These are phyloP conservation scores for Aspergillus jensenii DNA, from an alignment of 2,329 filamentous ascomycete genomes.

Conservation along the genomic window DNA sequence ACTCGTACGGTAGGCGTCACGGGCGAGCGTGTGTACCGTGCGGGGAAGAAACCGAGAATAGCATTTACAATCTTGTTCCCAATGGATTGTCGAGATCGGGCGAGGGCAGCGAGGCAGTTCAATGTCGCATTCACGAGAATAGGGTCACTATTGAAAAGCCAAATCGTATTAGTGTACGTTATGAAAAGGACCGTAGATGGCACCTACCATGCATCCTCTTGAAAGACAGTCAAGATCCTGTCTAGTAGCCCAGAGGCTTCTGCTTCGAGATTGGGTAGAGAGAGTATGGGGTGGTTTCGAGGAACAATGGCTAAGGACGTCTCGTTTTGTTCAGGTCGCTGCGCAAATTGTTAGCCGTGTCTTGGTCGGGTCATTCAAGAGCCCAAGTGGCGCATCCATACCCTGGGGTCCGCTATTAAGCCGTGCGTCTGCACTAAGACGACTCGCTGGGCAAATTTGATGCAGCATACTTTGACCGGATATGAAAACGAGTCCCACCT, in stretches of 20 bases:
- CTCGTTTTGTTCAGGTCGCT: slow-evolving; percentile 74
- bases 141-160: slow-evolving; percentile 64
- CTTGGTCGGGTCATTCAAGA: not conserved
- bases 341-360: slow-evolving; percentile 12
- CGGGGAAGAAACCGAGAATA: slow-evolving; percentile 86
- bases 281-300: slow-evolving; percentile 75
- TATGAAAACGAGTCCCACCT: slow-evolving; percentile 80
- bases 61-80: slow-evolving; percentile 82
- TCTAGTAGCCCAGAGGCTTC: slow-evolving; percentile 90
- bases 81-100: slow-evolving; percentile 77
- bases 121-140: slow-evolving; percentile 86
- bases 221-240: slow-evolving; percentile 78
- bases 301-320: slow-evolving; percentile 85
- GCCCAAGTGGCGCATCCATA: slow-evolving; percentile 47
- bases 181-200: not conserved
- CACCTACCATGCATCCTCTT: slow-evolving; percentile 76
- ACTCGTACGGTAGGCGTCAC: slow-evolving; percentile 79
- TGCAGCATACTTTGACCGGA: slow-evolving; percentile 85
- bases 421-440: slow-evolving; percentile 90
- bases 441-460: slow-evolving; percentile 95
- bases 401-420: slow-evolving; percentile 75
- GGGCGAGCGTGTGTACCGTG: slow-evolving; percentile 73
- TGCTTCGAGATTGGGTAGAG: slow-evolving; percentile 80
- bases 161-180: slow-evolving; percentile 7
- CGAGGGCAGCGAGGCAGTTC: slow-evolving; percentile 80